phyloP scores from a whole-genome alignment of 2,329 filamentous ascomycete species.

The Lachnellula subtilissima region DNA sequence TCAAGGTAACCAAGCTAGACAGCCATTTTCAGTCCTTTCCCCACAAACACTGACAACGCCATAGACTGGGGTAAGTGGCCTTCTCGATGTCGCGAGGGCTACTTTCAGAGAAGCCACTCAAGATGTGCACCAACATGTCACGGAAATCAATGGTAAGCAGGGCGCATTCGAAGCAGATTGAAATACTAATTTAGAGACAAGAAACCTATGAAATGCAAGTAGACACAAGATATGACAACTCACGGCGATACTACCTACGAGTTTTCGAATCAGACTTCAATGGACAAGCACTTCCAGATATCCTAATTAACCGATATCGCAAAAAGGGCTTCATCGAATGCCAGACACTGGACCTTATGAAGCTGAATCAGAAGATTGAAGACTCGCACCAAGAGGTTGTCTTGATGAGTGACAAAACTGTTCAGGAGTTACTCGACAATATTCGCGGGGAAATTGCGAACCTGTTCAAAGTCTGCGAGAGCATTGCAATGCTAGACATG shows the following conservation, averaged over 20 bases:
- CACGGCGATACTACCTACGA: constrained; percentile 74
- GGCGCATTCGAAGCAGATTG: background rate
- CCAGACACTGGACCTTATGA: constrained; percentile 78
- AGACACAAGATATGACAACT: constrained; percentile 69
- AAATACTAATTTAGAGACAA: constrained; percentile 10
- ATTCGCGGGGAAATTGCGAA: constrained; percentile 66
- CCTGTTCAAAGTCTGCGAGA: constrained; percentile 81
- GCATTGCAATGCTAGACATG: constrained; percentile 84
- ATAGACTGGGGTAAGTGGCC: constrained; percentile 72
- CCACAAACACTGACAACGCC: constrained; percentile 18
- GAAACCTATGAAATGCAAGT: constrained; percentile 50
- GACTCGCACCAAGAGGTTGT: constrained; percentile 82
- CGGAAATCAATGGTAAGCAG: constrained; percentile 57
- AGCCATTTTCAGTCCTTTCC: background rate
- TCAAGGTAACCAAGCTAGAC: constrained; percentile 53
- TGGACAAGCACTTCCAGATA: constrained; percentile 52
- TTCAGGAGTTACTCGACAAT: constrained; percentile 66
- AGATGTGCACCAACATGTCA: constrained; percentile 68
- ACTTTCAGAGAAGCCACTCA: constrained; percentile 85
- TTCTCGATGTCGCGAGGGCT: constrained; percentile 82
- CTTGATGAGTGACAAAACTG: constrained; percentile 71
- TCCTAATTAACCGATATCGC: constrained; percentile 72
- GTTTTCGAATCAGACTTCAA: constrained; percentile 60
- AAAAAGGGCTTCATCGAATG: constrained; percentile 79
- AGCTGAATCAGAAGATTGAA: constrained; percentile 71